Base-by-base conservation (phyloP, 768 basidiomycete genomes). In the Exidia glandulosa region DNA sequence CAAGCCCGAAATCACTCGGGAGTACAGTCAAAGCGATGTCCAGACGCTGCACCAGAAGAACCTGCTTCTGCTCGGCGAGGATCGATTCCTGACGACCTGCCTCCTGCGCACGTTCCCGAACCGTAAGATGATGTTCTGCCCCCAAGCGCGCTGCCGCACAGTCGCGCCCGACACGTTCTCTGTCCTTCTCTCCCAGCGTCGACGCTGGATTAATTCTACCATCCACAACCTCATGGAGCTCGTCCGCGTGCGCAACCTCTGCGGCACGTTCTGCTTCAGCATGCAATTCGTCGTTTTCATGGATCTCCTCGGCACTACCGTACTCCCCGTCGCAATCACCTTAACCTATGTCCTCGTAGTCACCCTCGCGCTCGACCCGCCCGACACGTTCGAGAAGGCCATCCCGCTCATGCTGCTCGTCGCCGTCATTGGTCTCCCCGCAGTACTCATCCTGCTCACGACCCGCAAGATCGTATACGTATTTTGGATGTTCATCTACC, bases 221-320 rank as follows among this genome's bases (percentile, higher is more conserved):
- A 90, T 99, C 57, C 96, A 98, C 77, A 98, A 99, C 71, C 84
- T 99, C 57, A 97, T 98, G 94, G 96, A 99, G 72, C 87, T 99
- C 37, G 91, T 97, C 34, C 84, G 91, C 62, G 96, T 99, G 41
- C 90, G 90, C 64, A 93, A 99, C 69, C 81, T 97, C 16, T 98
- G 96, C 72, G 96, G 96, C 34, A 98, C 95, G 32, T 99, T 99
- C 74, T 99, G 96, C 78, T 97, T 98, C 76, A 96, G 93, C 74
- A 98, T 97, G 94, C 96, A 98, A 71, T 98, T 98, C 72, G 86
- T 98, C 71, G 94, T 98, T 58, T 92, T 95, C 76, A 94, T 98
- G 90, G 94, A 97, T 72, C 82, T 94, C 48, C 74, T 94, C 61
- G 90, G 90, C 61, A 94, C 91, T 2, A 83, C 92, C 66, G 94